phyloP scores from a whole-genome alignment of 2,329 filamentous ascomycete species.

The Trichoderma sp. region DNA sequence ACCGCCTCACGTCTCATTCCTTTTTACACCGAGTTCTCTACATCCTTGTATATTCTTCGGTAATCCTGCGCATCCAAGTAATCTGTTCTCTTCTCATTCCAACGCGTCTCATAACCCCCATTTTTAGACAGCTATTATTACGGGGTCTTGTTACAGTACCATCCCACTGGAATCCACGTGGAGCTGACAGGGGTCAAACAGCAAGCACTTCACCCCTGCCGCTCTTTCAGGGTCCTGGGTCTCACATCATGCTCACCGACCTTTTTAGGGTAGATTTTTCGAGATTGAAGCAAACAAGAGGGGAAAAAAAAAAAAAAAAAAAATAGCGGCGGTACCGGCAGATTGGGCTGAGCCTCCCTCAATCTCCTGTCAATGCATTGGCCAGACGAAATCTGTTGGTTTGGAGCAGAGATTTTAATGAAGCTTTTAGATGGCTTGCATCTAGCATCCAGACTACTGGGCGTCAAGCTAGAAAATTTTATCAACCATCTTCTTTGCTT shows the following conservation, averaged over 20 bases:
- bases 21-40: neutral
- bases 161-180: constrained; percentile 13
- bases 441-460: neutral
- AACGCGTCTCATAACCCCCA: neutral
- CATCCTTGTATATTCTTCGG: neutral
- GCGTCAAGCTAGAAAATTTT: constrained; percentile 16
- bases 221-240: constrained; percentile 10
- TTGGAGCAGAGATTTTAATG: neutral
- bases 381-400: neutral
- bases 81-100: neutral
- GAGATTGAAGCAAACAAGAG: neutral
- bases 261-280: neutral
- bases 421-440: neutral
- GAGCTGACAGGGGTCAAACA: neutral
- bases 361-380: neutral
- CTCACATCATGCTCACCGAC: constrained; percentile 18
- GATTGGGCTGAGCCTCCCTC: neutral
- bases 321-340: neutral
- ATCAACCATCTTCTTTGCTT: neutral
- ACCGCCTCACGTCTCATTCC: constrained; percentile 8
- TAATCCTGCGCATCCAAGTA: neutral
- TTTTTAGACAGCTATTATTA: neutral
- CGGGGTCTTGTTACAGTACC: constrained; percentile 4
- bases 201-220: neutral
- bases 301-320: neutral